Percentiles rank a stretch among this genome's conserved stretches.
phyloP scores from a whole-genome alignment of 2,329 filamentous ascomycete genomes.

The Thielaviopsis punctulata region DNA sequence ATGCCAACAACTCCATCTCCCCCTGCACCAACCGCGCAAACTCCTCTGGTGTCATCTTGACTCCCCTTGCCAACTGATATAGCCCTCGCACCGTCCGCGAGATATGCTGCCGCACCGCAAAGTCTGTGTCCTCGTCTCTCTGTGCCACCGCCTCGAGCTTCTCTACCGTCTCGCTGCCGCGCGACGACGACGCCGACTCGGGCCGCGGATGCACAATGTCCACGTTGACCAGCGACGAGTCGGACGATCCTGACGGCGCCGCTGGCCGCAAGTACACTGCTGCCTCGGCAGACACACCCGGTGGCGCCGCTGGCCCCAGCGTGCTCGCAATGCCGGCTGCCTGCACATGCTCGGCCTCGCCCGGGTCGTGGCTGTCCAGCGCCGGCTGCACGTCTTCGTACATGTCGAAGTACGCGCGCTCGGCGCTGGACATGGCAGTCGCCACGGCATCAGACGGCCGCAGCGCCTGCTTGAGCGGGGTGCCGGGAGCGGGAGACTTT shows the following conservation, averaged over 20 bases:
- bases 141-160: slow-evolving; percentile 39
- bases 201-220: slow-evolving; percentile 38
- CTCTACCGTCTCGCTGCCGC: slow-evolving; percentile 40
- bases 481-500: slow-evolving; percentile 17
- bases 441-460: neutral
- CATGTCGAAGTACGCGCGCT: slow-evolving; percentile 59
- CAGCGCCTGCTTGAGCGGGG: slow-evolving; percentile 2
- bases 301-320: slow-evolving; percentile 13
- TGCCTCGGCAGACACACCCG: neutral
- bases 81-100: slow-evolving; percentile 62
- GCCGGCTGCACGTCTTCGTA: slow-evolving; percentile 67
- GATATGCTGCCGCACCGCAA: slow-evolving; percentile 64
- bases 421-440: slow-evolving; percentile 24
- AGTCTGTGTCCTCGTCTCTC: slow-evolving; percentile 45
- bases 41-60: slow-evolving; percentile 57
- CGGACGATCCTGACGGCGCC: neutral
- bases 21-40: slow-evolving; percentile 56
- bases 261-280: slow-evolving; percentile 1
- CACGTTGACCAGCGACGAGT: slow-evolving; percentile 14
- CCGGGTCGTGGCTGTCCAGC: slow-evolving; percentile 67
- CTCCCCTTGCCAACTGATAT: slow-evolving; percentile 50
- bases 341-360: slow-evolving; percentile 28
- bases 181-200: slow-evolving; percentile 39
- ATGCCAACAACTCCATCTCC: slow-evolving; percentile 51
- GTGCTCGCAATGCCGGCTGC: slow-evolving; percentile 23